Evolutionary conservation across 1,284 basidiomycete species (phyloP), one percentile per base, ranked within the genome.

Genomic region (Volvariella surrecta): DNA sequence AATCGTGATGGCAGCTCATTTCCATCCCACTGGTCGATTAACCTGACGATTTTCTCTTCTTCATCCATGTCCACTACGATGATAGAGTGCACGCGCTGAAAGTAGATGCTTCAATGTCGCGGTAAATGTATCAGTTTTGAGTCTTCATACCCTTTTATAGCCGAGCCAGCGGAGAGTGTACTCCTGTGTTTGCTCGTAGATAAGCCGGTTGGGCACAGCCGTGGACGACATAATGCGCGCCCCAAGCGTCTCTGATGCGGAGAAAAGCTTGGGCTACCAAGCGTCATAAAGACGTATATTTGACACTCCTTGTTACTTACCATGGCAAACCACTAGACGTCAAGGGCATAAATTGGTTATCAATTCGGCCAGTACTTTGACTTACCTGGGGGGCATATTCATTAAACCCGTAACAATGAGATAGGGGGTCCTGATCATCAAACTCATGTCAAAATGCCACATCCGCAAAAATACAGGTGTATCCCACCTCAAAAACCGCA

Each of bases 1-100:
- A 66, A 74, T 43, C 65, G 56, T 1, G 59, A 65, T 15, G 75
- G 71, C 18, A 71, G 59, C n/a, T 73, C 69, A 43, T 71, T 63
- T n/a, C 79, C 79, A 40, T 72, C 62, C 76, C 81, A 79, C 49
- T 77, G 67, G 49, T 86, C 81, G 37, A 75, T 66, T 44, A 86
- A 60, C 21, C 68, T 66, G 1, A 68, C 61, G 42, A 86, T 79
- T 59, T 71, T 78, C 44, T 77, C 71, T 17, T 78, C 59, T 1
- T 75, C 74, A 54, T 84, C 79, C 30, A 84, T 58, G 43, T 83
- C 76, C 19, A 86, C 73, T 4, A 73, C 58, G 19, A 86, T 66
- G 22, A 85, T 70, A 0, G 81, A 85, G 22, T 74, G 65, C 16
- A 82, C 59, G 13, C 56, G 51, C 69, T 70, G 37, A 20, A 39